Evolutionary conservation across 495 filamentous ascomycete species (phyloP).

Genomic region (Aspergillus nidulans): DNA sequence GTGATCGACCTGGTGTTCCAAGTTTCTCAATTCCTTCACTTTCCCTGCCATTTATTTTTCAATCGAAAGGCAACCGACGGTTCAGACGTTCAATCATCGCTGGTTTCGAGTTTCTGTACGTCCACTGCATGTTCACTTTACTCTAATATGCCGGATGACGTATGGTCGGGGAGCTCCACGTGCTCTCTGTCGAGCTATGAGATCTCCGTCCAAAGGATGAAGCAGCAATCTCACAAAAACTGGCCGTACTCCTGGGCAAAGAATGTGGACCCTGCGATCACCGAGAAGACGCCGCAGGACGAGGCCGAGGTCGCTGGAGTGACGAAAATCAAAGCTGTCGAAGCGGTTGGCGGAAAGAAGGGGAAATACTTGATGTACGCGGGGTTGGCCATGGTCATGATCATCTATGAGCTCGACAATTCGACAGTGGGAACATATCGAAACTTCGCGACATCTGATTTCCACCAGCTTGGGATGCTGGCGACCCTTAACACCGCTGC

Average conservation of each 20-base stretch:
- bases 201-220: conserved; percentile 9
- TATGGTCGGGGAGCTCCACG: conserved; percentile 4
- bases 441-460: conserved; percentile 44
- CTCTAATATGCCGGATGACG: conserved; percentile 9
- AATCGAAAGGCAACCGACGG: background rate
- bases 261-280: conserved; percentile 7
- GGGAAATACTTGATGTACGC: conserved; percentile 39
- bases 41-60: background rate
- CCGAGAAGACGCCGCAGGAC: background rate
- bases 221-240: background rate
- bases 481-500: conserved; percentile 40
- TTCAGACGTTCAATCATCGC: background rate
- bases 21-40: background rate
- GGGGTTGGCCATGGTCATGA: conserved; percentile 44
- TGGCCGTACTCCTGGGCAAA: conserved; percentile 12
- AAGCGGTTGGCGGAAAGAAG: conserved; percentile 40
- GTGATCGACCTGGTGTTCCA: background rate
- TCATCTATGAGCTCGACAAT: conserved; percentile 47
- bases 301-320: conserved; percentile 20
- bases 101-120: background rate
- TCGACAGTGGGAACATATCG: conserved; percentile 44
- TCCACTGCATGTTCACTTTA: background rate
- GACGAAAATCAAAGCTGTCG: conserved; percentile 34
- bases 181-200: background rate
- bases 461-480: conserved; percentile 37